A percentile compares a stretch with the other conserved stretches of the same genome.
These are phyloP conservation scores for Sextonia rubra DNA, from an alignment of 164 flowering plant species.

Conservation along the genomic window DNA sequence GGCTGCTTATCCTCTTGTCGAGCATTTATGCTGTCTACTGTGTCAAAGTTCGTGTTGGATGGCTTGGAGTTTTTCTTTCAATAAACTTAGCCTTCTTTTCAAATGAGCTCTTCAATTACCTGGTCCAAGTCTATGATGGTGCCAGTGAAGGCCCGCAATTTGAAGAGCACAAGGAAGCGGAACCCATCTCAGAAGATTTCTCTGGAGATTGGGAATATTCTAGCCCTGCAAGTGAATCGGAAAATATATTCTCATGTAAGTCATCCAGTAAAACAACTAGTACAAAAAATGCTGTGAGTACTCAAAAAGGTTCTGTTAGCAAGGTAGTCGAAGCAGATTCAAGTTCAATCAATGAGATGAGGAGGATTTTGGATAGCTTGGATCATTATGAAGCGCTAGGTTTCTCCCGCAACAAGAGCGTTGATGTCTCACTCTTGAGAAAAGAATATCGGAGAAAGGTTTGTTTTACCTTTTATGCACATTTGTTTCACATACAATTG, in stretches of 20 bases:
- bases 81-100: constrained; percentile 82
- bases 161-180: constrained; percentile 61
- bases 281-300: constrained; percentile 33
- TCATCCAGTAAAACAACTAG: constrained; percentile 54
- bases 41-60: constrained; percentile 83
- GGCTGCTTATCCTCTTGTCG: constrained; percentile 81
- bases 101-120: constrained; percentile 61
- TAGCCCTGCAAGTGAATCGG: constrained; percentile 49
- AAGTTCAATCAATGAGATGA: constrained; percentile 74
- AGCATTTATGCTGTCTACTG: constrained; percentile 67
- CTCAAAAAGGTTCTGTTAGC: constrained; percentile 32
- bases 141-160: constrained; percentile 27
- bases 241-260: constrained; percentile 53
- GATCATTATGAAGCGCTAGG: constrained; percentile 92
- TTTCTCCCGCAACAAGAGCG: constrained; percentile 57
- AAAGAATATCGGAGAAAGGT: constrained; percentile 94
- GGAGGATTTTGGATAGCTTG: constrained; percentile 58
- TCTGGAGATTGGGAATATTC: constrained; percentile 55
- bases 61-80: constrained; percentile 80
- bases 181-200: constrained; percentile 50
- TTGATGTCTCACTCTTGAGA: constrained; percentile 52
- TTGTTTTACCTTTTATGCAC: neutral
- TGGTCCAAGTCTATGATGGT: constrained; percentile 78
- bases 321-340: constrained; percentile 48
- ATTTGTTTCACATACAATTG: neutral